Evolutionary conservation across 306 rosid genomes (phyloP).

Genomic region (Castanospermum australe): DNA sequence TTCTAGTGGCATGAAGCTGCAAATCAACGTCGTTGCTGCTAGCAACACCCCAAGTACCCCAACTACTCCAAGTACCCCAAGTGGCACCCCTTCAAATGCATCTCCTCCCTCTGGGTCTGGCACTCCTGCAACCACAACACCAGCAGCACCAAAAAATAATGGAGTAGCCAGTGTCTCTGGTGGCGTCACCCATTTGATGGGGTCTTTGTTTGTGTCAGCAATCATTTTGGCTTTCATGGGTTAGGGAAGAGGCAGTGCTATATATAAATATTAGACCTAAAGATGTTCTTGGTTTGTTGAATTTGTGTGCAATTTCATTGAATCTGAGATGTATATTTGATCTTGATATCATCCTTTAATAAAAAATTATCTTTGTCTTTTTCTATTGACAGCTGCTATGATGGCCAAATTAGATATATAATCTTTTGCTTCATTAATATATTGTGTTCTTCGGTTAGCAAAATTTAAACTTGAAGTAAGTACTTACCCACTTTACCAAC

Average conservation of each 20-base stretch:
- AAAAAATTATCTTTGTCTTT: background rate
- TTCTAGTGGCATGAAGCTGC: constrained; percentile 55
- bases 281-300: constrained; percentile 15
- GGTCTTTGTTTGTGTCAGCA: constrained; percentile 33
- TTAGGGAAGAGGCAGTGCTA: constrained; percentile 83
- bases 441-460: background rate
- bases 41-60: constrained; percentile 21
- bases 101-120: no score
- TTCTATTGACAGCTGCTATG: background rate
- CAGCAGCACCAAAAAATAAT: constrained; percentile 35
- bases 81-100: constrained; percentile 27
- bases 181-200: constrained; percentile 35
- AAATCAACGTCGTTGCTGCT: constrained; percentile 47
- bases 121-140: no score
- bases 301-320: constrained; percentile 30
- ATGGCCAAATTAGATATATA: background rate
- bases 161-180: constrained; percentile 28
- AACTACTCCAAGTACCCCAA: no score
- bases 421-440: background rate
- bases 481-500: no score
- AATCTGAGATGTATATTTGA: constrained; percentile 11
- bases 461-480: background rate
- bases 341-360: constrained; percentile 18
- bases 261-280: background rate
- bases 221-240: constrained; percentile 39